Evolutionary conservation across 331 rosid species (phyloP).

Genomic region (Pyracantha coccinea): DNA sequence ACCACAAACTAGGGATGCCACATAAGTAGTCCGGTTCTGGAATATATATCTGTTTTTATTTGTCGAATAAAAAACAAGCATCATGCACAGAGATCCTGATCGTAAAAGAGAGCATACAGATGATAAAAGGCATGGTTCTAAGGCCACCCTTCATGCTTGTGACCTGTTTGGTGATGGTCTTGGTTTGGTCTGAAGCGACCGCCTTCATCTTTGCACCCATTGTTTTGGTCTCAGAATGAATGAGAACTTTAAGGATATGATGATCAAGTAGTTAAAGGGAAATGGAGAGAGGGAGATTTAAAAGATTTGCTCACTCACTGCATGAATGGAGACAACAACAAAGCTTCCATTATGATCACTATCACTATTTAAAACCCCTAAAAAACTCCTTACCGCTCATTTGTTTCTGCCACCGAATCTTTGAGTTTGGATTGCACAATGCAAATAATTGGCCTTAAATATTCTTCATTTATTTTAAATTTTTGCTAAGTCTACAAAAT

Average conservation of each 20-base stretch:
- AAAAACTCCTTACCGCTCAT: background rate
- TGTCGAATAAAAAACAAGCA: background rate
- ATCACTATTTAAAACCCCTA: background rate
- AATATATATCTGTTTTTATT: background rate
- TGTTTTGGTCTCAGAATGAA: background rate
- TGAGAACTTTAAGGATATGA: background rate
- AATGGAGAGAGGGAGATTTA: background rate
- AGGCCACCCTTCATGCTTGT: constrained; percentile 55
- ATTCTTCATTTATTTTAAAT: background rate
- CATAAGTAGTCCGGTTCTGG: background rate
- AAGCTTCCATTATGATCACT: background rate
- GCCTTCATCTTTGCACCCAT: constrained; percentile 26
- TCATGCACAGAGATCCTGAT: background rate
- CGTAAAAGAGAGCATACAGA: constrained; percentile 22
- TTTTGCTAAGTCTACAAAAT: background rate
- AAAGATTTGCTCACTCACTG: background rate
- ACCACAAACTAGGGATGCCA: background rate
- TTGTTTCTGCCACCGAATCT: background rate
- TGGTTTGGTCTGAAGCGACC: constrained; percentile 23
- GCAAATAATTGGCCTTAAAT: background rate
- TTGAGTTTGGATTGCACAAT: background rate
- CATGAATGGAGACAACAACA: background rate
- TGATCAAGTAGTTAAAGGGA: background rate
- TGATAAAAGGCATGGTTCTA: constrained; percentile 68
- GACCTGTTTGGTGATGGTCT: constrained; percentile 12